These are phyloP conservation scores for Trichosporon faecale DNA, from an alignment of 1,284 basidiomycete genomes.

Conservation along the genomic window DNA sequence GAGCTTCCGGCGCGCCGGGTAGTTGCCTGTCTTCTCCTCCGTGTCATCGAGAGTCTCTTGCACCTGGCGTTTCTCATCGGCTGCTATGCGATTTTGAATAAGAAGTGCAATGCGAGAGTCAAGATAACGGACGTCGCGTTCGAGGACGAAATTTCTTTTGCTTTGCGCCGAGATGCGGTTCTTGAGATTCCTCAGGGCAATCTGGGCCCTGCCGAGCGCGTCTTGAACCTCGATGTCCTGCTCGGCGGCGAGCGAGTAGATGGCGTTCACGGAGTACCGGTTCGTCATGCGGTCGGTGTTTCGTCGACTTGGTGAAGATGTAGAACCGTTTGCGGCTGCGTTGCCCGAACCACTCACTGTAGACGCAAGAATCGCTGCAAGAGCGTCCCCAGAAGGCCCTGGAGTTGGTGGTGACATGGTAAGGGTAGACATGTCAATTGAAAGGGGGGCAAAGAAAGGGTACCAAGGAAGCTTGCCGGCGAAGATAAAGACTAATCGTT, in stretches of 20 bases:
- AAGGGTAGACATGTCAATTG: slow-evolving; percentile 11
- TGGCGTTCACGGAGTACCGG: slow-evolving; percentile 89
- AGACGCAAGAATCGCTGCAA: slow-evolving; percentile 7
- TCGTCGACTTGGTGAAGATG: slow-evolving; percentile 26
- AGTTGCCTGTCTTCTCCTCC: slow-evolving; percentile 70
- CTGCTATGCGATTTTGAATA: slow-evolving; percentile 96
- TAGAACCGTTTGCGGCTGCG: not conserved
- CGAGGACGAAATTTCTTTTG: slow-evolving; percentile 99
- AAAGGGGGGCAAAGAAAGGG: not conserved
- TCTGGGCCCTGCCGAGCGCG: slow-evolving; percentile 95
- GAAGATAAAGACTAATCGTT: not conserved
- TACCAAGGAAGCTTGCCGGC: not conserved
- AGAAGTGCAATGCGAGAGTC: slow-evolving; percentile 95
- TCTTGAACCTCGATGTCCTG: slow-evolving; percentile 99
- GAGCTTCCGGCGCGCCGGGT: slow-evolving; percentile 87
- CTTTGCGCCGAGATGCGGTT: slow-evolving; percentile 96
- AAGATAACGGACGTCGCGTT: slow-evolving; percentile 95
- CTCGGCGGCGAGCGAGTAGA: slow-evolving; percentile 97
- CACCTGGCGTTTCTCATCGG: slow-evolving; percentile 94
- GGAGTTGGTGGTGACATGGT: slow-evolving; percentile 7
- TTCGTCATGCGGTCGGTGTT: slow-evolving; percentile 83
- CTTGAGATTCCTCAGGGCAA: slow-evolving; percentile 91
- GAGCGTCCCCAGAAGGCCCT: slow-evolving; percentile 9
- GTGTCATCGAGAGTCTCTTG: slow-evolving; percentile 92
- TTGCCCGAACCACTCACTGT: not conserved